phyloP scores from a whole-genome alignment of 306 rosid species.

The Oemleria cerasiformis region DNA sequence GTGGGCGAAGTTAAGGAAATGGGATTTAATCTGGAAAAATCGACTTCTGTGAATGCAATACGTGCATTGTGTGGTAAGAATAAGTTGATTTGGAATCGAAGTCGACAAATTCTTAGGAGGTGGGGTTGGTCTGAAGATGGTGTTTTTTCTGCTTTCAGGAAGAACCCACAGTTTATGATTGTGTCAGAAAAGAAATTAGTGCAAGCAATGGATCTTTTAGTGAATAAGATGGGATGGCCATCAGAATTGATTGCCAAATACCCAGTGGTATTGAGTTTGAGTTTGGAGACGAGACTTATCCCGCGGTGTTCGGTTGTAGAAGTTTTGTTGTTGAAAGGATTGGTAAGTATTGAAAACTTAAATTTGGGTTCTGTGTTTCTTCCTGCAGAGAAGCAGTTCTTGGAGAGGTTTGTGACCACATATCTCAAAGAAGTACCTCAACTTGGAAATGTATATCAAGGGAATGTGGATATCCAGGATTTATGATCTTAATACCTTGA shows the following conservation, averaged over 20 bases:
- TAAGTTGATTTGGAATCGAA: conserved; percentile 32
- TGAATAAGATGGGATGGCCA: conserved; percentile 27
- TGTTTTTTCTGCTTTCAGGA: conserved; percentile 26
- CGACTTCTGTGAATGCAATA: conserved; percentile 25
- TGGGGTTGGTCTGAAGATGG: conserved; percentile 57
- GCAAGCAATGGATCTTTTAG: conserved; percentile 31
- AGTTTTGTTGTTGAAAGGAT: conserved; percentile 29
- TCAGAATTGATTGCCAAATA: conserved; percentile 16
- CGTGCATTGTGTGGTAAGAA: conserved; percentile 4
- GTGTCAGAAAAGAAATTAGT: conserved; percentile 29
- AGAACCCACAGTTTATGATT: conserved; percentile 32
- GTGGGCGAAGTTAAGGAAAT: conserved; percentile 30
- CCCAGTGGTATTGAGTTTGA: background rate
- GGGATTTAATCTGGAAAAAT: conserved; percentile 32
- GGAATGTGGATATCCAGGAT: conserved; percentile 6
- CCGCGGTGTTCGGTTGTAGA: conserved; percentile 37
- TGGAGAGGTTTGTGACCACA: conserved; percentile 18
- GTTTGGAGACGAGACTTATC: conserved; percentile 39
- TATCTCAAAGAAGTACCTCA: conserved; percentile 3
- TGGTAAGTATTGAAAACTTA: conserved; percentile 1
- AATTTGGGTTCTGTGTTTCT: background rate
- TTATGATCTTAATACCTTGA: background rate
- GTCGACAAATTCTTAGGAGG: conserved; percentile 28
- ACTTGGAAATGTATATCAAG: conserved; percentile 22
- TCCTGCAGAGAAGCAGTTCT: conserved; percentile 13